These are phyloP conservation scores for Thymus quinquecostatus DNA, from an alignment of 257 asterid genomes.

Conservation along the genomic window DNA sequence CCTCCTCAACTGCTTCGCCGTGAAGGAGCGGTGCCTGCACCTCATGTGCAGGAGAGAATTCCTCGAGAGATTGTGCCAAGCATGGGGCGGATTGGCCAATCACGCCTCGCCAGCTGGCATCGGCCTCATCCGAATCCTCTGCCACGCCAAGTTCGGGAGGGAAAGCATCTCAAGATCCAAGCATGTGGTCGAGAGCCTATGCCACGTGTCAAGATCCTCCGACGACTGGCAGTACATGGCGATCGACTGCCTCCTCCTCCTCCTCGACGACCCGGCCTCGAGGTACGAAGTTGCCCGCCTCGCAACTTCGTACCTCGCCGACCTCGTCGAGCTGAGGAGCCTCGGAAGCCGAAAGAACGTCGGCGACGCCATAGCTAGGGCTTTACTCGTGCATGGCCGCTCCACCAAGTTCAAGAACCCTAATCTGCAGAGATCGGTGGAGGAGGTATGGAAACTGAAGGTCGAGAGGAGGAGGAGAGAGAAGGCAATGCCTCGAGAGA, in stretches of 20 bases:
- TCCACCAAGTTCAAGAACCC: slow-evolving; percentile 37
- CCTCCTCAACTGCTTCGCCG: slow-evolving; percentile 76
- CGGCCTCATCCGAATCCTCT: slow-evolving; percentile 66
- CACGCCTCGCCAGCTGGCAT: slow-evolving; percentile 69
- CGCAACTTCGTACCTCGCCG: slow-evolving; percentile 49
- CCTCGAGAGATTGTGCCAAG: slow-evolving; percentile 51
- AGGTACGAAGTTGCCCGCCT: slow-evolving; percentile 46
- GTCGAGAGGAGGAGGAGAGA: slow-evolving; percentile 44
- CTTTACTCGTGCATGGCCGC: slow-evolving; percentile 41
- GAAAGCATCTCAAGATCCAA: slow-evolving; percentile 47
- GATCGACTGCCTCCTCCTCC: slow-evolving; percentile 74
- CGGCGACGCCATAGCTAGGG: slow-evolving; percentile 59
- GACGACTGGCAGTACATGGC: slow-evolving; percentile 92
- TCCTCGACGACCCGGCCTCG: slow-evolving; percentile 63
- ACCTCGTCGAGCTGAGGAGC: slow-evolving; percentile 59
- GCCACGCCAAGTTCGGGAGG: slow-evolving; percentile 68
- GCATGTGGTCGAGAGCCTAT: slow-evolving; percentile 54
- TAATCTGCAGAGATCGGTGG: slow-evolving; percentile 36
- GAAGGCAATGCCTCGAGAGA: slow-evolving; percentile 44
- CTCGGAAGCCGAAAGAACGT: slow-evolving; percentile 57
- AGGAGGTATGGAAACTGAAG: slow-evolving; percentile 49
- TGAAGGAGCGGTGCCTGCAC: slow-evolving; percentile 54
- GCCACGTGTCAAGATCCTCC: slow-evolving; percentile 69
- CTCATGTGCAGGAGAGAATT: slow-evolving; percentile 60
- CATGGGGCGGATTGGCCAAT: slow-evolving; percentile 81